phyloP scores from a whole-genome alignment of 805 yeast species.

The Candida saitoana region DNA sequence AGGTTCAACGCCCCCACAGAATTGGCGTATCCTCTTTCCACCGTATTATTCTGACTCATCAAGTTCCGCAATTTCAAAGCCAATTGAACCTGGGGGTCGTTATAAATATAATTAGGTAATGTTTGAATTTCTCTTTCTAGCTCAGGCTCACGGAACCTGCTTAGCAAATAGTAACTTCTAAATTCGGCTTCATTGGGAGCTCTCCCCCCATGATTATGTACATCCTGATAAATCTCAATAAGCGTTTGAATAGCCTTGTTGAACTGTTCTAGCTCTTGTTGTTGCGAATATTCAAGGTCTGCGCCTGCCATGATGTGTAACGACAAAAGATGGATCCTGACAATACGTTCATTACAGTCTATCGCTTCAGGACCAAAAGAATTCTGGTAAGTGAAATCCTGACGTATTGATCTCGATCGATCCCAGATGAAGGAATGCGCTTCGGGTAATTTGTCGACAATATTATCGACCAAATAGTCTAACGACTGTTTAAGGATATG shows the following conservation, averaged over 20 bases:
- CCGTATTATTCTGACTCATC: slow-evolving; percentile 57
- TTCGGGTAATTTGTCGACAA: slow-evolving; percentile 68
- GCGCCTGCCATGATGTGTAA: slow-evolving; percentile 82
- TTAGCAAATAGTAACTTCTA: slow-evolving; percentile 77
- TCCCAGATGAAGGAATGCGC: slow-evolving; percentile 95
- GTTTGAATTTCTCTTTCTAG: slow-evolving; percentile 70
- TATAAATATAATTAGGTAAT: slow-evolving; percentile 55
- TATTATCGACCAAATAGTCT: slow-evolving; percentile 62
- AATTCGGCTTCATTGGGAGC: slow-evolving; percentile 91
- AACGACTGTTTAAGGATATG: slow-evolving; percentile 61
- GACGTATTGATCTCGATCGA: slow-evolving; percentile 92
- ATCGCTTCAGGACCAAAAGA: slow-evolving; percentile 91
- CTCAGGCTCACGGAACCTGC: slow-evolving; percentile 82
- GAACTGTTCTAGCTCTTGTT: slow-evolving; percentile 92
- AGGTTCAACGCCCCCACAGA: slow-evolving; percentile 55
- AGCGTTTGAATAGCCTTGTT: slow-evolving; percentile 87
- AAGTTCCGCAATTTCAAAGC: slow-evolving; percentile 70
- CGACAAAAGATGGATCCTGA: slow-evolving; percentile 77
- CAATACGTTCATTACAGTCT: slow-evolving; percentile 88
- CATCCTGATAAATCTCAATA: slow-evolving; percentile 80
- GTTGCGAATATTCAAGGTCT: slow-evolving; percentile 73
- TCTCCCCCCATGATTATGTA: slow-evolving; percentile 60
- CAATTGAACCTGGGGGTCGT: slow-evolving; percentile 56
- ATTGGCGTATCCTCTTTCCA: slow-evolving; percentile 50
- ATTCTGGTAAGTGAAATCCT: slow-evolving; percentile 94